Base-by-base conservation (phyloP, 768 basidiomycete species). In the Sporobolomyces pararoseus region DNA sequence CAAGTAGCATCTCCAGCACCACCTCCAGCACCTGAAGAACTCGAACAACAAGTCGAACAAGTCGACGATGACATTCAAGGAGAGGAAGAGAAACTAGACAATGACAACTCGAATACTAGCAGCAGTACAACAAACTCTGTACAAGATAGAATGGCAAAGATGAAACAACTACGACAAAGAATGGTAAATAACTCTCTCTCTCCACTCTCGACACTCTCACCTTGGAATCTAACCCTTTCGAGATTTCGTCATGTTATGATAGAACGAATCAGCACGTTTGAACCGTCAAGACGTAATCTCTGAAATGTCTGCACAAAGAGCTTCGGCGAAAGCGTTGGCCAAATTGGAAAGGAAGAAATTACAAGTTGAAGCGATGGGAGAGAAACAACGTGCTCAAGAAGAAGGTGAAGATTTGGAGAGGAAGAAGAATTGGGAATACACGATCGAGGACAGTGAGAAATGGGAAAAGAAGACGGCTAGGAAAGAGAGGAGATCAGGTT, bases 371-470 rank as follows among this genome's bases (percentile, higher is more conserved):
- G 86, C 83, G 23, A 80, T 98, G 75, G 85, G 92, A 25, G 80
- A 85, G 66, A 92, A 93, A 80, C 87, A 88, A 3, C 90, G 94
- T 71, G 92, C 92, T 2, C 89, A 90, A 79, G 93, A 91, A 61
- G 83, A 85, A 0, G 95, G 93, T n/a, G 91, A 92, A 78, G 94
- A 97, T 78, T 82, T 91, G 9, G 91, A 95, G 78, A 81, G 93
- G 70, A 85, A 86, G 77, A 91, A 90, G 84, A 91, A 92, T 77
- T 97, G 92, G 92, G 90, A 91, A 75, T 93, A 89, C 82, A 89
- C 89, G 32, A 86, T 96, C 66, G 91, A 97, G 81, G 91, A 97
- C 80, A 95, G 93, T 77, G 92, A 98, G 70, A 83, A 86, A 65
- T 99, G 96, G 96, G 93, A 96, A 82, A 89, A 89, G 83, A 91